phyloP scores from a whole-genome alignment of 441 rosid genomes.

The Manihot esculenta region DNA sequence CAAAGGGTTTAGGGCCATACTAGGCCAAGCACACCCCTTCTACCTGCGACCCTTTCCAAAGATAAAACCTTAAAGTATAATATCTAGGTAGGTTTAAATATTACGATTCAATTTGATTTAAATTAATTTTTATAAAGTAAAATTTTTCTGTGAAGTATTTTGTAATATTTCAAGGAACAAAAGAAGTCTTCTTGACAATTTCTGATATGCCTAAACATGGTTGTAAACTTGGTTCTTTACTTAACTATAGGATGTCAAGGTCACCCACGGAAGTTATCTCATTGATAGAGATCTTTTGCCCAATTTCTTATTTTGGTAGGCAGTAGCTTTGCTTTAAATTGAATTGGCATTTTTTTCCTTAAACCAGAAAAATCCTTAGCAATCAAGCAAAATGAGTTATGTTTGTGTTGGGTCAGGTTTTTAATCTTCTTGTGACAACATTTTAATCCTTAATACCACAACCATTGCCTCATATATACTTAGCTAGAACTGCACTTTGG shows the following conservation, averaged over 20 bases:
- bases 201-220: background rate
- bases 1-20: too few species aligned
- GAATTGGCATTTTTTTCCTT: background rate
- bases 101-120: too few species aligned
- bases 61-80: too few species aligned
- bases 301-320: background rate
- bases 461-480: background rate
- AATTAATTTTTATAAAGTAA: too few species aligned
- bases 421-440: background rate
- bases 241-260: background rate
- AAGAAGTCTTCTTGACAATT: background rate
- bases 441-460: background rate
- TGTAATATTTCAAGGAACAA: too few species aligned
- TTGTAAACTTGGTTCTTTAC: background rate
- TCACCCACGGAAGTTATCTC: background rate
- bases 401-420: background rate
- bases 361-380: background rate
- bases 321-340: background rate
- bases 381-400: constrained; percentile 7
- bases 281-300: background rate
- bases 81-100: too few species aligned
- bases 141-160: too few species aligned
- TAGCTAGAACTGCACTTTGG: constrained; percentile 9
- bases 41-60: too few species aligned
- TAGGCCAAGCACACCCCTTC: too few species aligned